Conservation (phyloP, 2,329 filamentous ascomycete species). For the Furcasterigmium sp. region DNA sequence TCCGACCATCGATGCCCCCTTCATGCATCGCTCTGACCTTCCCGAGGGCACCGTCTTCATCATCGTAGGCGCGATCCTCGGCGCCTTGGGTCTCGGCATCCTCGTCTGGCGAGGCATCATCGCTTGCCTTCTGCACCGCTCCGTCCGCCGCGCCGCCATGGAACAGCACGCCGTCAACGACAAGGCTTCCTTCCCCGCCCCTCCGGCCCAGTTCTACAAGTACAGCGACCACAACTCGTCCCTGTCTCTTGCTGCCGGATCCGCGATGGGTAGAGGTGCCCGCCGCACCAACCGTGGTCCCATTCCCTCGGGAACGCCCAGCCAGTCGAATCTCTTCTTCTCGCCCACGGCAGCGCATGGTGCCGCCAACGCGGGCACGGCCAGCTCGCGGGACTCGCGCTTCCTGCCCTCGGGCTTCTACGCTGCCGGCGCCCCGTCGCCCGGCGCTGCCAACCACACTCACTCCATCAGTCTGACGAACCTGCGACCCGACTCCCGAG, state of each 20-base stretch:
- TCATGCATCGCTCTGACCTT: slow-evolving; percentile 79
- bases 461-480: slow-evolving; percentile 58
- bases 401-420: slow-evolving; percentile 93
- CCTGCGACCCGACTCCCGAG: slow-evolving; percentile 53
- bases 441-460: slow-evolving; percentile 35
- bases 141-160: slow-evolving; percentile 79
- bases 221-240: slow-evolving; percentile 55
- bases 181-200: slow-evolving; percentile 59
- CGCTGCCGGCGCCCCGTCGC: slow-evolving; percentile 57
- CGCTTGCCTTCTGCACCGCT: slow-evolving; percentile 86
- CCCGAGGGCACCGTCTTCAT: slow-evolving; percentile 97
- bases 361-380: slow-evolving; percentile 37
- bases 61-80: slow-evolving; percentile 81
- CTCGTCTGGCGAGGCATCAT: slow-evolving; percentile 84
- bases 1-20: slow-evolving; percentile 78
- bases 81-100: slow-evolving; percentile 74
- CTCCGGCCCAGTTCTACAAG: slow-evolving; percentile 58
- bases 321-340: slow-evolving; percentile 79
- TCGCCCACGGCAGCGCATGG: slow-evolving; percentile 77
- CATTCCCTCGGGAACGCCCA: slow-evolving; percentile 50
- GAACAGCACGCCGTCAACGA: slow-evolving; percentile 65
- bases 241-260: slow-evolving; percentile 42
- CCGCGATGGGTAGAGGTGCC: slow-evolving; percentile 41
- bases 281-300: slow-evolving; percentile 48
- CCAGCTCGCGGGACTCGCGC: slow-evolving; percentile 62